A percentile compares a stretch with the other conserved stretches of the same genome.
These are phyloP conservation scores for Nadsonia fulvescens DNA, from an alignment of 805 yeast genomes.

Conservation along the genomic window DNA sequence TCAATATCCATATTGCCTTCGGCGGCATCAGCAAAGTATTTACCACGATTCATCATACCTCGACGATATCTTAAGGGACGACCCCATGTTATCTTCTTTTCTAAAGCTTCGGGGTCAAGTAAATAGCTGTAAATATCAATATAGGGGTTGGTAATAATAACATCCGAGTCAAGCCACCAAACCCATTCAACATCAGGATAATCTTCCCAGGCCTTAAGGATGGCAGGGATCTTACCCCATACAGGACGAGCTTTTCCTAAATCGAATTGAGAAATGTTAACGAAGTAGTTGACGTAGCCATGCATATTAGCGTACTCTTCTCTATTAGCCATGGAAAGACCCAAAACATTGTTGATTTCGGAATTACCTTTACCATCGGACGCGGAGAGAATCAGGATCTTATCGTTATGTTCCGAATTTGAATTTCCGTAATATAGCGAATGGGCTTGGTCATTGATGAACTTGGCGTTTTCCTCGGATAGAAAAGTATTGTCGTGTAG, in stretches of 20 bases:
- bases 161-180: constrained; percentile 23
- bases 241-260: constrained; percentile 8
- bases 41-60: too few relatives aligned
- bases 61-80: constrained; percentile 11
- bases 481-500: too few relatives aligned
- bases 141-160: constrained; percentile 17
- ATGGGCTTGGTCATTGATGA: constrained; percentile 1
- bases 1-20: constrained; percentile 5
- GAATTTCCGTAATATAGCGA: neutral
- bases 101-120: constrained; percentile 14
- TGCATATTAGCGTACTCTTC: constrained; percentile 17
- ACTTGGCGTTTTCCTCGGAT: neutral
- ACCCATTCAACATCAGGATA: constrained; percentile 22
- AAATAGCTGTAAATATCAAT: constrained; percentile 15
- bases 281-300: constrained; percentile 16
- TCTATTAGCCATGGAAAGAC: constrained; percentile 13
- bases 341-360: constrained; percentile 8
- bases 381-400: constrained; percentile 12
- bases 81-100: constrained; percentile 11
- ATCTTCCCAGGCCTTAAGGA: constrained; percentile 15
- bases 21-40: constrained; percentile 7
- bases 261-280: constrained; percentile 13
- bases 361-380: constrained; percentile 12
- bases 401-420: too few relatives aligned
- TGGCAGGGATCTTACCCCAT: constrained; percentile 20